Evolutionary conservation across 129 eudicot genomes (phyloP).

Genomic region (Tagetes erecta): DNA sequence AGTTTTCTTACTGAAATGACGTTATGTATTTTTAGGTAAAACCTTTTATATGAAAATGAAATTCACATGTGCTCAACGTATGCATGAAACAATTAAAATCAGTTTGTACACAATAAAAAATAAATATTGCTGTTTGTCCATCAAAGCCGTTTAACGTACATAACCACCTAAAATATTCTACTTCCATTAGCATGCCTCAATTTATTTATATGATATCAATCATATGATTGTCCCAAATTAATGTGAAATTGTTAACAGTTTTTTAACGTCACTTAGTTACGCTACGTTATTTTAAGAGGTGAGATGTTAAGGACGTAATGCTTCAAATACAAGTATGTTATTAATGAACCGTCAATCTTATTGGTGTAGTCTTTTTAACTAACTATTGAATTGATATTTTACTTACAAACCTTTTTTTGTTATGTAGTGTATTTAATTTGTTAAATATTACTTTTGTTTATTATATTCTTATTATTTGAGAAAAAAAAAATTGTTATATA

Average conservation of each 20-base stretch:
- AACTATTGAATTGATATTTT: not conserved
- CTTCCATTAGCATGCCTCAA: not conserved
- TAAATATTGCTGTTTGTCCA: conserved; percentile 12
- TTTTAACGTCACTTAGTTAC: no score
- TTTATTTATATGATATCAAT: not conserved
- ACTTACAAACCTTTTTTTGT: not conserved
- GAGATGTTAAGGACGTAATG: no score
- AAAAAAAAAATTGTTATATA: not conserved
- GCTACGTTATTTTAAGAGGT: no score
- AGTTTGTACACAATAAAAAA: not conserved
- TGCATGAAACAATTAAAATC: not conserved
- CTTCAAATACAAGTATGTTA: no score
- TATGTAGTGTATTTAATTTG: not conserved
- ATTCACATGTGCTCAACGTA: not conserved
- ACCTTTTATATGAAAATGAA: no score
- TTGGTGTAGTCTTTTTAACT: not conserved
- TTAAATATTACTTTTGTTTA: not conserved
- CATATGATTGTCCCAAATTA: not conserved
- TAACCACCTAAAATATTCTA: conserved; percentile 14
- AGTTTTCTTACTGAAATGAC: no score
- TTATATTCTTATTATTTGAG: conserved; percentile 1
- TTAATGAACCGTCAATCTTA: no score
- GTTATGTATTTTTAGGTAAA: no score
- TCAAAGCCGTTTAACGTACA: not conserved
- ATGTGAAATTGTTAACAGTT: not conserved